Evolutionary conservation across 1,284 basidiomycete genomes (phyloP), one percentile per base, ranked within the genome.

Genomic region (Ceratobasidium sp.): DNA sequence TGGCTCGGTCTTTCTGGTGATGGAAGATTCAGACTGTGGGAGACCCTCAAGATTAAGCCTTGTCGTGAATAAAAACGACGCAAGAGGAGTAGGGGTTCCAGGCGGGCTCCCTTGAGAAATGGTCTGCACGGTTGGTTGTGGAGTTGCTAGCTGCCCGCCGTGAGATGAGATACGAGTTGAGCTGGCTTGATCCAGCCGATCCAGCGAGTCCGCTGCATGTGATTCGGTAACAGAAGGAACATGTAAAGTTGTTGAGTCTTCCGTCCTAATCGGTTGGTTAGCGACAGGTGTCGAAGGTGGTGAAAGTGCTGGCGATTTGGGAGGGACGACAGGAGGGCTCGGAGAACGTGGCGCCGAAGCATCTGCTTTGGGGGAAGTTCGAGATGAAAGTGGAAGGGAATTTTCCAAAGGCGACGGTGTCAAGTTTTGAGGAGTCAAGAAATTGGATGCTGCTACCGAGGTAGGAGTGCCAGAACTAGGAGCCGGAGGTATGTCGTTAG

Each of bases 341-440:
- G 54, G 54, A n/a, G 69, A 60, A 8, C 57, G 38, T 44, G 35
- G 38, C 33, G 35, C 57, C 35, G 67, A 38, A 48, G 57, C 16
- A 35, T 64, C 60, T 20, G 44, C 60, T 44, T 41, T 35, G 16
- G 60, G 60, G 16, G 60, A 64, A 10, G 60, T 23, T 44, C 38
- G 60, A 18, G 16, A 44, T 8, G 66, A 50, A 30, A 68, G 48
- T 16, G 48, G 48, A 68, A 68, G 66, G 35, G 46, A 33, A 46
- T 44, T 18, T 38, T 50, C 46, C 20, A 33, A 38, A 54, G 66
- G 66, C n/a, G 59, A 65, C 4, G 73, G 73, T 7, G 73, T 65
- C 33, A 55, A 44, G 62, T 75, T 75, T 65, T 65, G 73, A 10
- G 73, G 73, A n/a, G 73, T 75, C 62, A 75, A 55, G 38, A 75